Base-by-base conservation (phyloP, 192 early-diverging fungal genomes). In the Haplosporangium gracile region DNA sequence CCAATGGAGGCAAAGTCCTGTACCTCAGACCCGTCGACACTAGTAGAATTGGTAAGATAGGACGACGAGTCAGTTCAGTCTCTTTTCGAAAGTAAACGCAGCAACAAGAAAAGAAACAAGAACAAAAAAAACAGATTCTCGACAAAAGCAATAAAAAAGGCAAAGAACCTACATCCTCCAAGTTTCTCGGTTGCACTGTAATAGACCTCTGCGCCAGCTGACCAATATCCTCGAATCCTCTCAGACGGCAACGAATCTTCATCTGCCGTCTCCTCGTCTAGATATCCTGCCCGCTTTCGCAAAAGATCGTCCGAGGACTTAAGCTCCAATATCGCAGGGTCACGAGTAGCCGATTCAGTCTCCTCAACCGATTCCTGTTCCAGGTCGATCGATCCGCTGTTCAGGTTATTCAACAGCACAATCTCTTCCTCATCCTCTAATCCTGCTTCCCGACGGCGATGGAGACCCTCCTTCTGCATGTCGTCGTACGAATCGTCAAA, bases 171-270 rank as follows among this genome's bases (percentile, higher is more conserved):
- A 97, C 96, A 81, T 82, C 98, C 98, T 68, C 97, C 98, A 83
- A 96, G 98, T 70, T 93, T 92, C 57, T 98, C 97, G 42, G 95
- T 93, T 16, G 92, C 89, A 6, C 93, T 94, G 78, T 92, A 95
- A 74, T 96, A 97, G 24, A 95, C 47, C 85, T 96, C 96, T 72
- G 92, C 92, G 34, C 96, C 96, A 38, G 91, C 80, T 11, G 92
- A 92, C 92, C 92, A 93, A 75, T 91, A 91, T 4, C 92, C 92
- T 76, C 88, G 84, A 45, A 81, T 78, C 29, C 84, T 55, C 42
- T 86, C 84, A 22, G 84, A 47, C 24, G 75, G 75, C 26, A 47
- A 16, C 1, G 71, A 68, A 51, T 65, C 72, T 49, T 81, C 83
- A 45, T 82, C 80, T 2, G 76, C 47, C 20, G 63, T 11, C 26